These are phyloP conservation scores for Kingdonia uniflora DNA, from an alignment of 164 flowering plant genomes.

Conservation along the genomic window DNA sequence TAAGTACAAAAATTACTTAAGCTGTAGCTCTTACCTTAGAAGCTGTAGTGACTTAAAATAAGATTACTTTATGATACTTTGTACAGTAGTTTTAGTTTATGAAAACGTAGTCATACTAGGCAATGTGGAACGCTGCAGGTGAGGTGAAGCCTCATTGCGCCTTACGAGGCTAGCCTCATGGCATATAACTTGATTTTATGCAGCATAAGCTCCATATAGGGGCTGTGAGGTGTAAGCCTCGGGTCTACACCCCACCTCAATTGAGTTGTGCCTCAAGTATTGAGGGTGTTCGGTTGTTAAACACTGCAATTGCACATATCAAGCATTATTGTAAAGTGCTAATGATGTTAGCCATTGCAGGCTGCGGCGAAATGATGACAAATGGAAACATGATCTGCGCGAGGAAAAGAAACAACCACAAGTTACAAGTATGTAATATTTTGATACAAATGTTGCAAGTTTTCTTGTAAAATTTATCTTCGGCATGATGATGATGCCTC, in stretches of 20 bases:
- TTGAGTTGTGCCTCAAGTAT: neutral
- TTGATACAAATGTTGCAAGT: neutral
- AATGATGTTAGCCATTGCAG: neutral
- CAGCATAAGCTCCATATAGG: neutral
- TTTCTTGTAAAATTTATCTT: neutral
- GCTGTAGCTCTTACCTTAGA: no score
- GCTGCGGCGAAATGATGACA: constrained; percentile 2
- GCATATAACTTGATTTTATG: no score
- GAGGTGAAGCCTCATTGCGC: no score
- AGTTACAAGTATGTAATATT: constrained; percentile 1
- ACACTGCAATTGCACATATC: neutral
- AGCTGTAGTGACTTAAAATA: no score
- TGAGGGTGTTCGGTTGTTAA: neutral
- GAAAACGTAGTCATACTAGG: no score
- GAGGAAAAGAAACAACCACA: constrained; percentile 2
- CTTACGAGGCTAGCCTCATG: no score
- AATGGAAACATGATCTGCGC: constrained; percentile 4
- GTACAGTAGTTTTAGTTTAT: no score
- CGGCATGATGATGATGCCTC: neutral
- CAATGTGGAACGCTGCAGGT: no score
- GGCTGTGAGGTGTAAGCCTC: neutral
- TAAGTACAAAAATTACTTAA: no score
- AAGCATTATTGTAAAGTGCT: neutral
- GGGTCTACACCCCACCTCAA: no score
- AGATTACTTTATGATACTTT: no score